Percentiles rank a stretch among this genome's conserved stretches.
Conservation (phyloP, 2,329 filamentous ascomycete genomes). For the Verticillium dahliae region DNA sequence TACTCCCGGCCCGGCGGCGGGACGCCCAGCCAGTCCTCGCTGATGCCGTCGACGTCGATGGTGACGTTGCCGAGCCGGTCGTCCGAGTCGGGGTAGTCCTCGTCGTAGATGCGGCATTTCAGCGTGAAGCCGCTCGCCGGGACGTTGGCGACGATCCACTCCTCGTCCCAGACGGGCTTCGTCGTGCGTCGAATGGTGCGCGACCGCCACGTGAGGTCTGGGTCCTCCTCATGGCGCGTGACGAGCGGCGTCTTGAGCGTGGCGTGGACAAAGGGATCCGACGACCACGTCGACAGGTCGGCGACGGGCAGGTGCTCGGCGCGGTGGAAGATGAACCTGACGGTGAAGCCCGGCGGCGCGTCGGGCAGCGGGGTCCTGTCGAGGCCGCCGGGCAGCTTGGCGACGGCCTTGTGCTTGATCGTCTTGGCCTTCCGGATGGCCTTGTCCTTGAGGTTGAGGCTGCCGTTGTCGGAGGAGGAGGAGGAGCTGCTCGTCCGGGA, state of each 20-base stretch:
- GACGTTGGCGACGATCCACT: conserved; percentile 86
- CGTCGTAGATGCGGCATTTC: conserved; percentile 84
- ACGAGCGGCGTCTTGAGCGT: conserved; percentile 67
- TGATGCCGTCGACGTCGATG: conserved; percentile 53
- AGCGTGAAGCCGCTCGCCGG: conserved; percentile 74
- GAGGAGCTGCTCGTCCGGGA: not conserved
- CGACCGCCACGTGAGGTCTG: conserved; percentile 66
- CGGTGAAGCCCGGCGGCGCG: conserved; percentile 71
- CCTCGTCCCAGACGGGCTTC: conserved; percentile 73
- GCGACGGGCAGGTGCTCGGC: conserved; percentile 76
- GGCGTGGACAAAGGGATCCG: conserved; percentile 76
- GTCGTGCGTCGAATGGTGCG: conserved; percentile 65
- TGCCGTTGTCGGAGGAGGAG: not conserved
- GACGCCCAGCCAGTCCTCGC: conserved; percentile 63
- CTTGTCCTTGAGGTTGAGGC: not conserved
- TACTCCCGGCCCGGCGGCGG: conserved; percentile 52
- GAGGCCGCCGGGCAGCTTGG: conserved; percentile 66
- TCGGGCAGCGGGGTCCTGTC: conserved; percentile 72
- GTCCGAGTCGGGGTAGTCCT: conserved; percentile 79
- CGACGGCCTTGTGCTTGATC: conserved; percentile 29
- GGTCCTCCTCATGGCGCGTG: conserved; percentile 79
- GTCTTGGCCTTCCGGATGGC: conserved; percentile 16
- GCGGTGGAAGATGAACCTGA: conserved; percentile 78
- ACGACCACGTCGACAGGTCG: conserved; percentile 69
- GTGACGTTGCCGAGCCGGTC: conserved; percentile 85